Base-by-base conservation (phyloP, 1,139 yeast genomes). In the Candida mesenterica region DNA sequence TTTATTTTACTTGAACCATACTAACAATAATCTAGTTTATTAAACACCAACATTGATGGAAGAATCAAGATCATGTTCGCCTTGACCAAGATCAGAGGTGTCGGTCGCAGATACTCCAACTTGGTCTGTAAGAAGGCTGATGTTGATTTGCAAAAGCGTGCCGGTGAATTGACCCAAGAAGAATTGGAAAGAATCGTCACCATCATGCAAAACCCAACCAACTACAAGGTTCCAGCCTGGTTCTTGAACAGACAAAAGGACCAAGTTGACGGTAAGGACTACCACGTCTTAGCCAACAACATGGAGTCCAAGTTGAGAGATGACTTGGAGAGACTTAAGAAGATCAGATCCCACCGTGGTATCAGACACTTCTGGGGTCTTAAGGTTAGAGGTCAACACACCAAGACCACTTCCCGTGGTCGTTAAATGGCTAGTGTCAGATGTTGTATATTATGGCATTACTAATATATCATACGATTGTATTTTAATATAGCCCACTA, bases 1-100 rank as follows among this genome's bases (percentile, higher is more conserved):
- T n/a, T n/a, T n/a, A n/a, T n/a, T n/a, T n/a, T n/a, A n/a, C n/a
- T n/a, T n/a, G n/a, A n/a, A n/a, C n/a, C n/a, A 16, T 59, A 56
- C 63, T 58, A 59, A 58, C 63, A 46, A 55, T n/a, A 16, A 8
- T 38, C n/a, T 70, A 84, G 96, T 89, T 87, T 92, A 80, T 89
- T 92, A 80, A 92, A 94, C 87, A 94, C 99, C 80, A 94, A 94
- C 90, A 96, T 94, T 72, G 99, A 94, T 77, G 99, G 99, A 85
- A 89, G 95, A 88, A 90, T 90, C 82, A 94, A 94, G 86, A 84
- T 94, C 76, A 94, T 92, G 94, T 94, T 89, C 87, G 99, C 99
- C 74, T 82, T 94, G 79, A 90, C 98, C 83, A 87, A 90, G 78
- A 94, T 94, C 69, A 87, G 96, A 82, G 99, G 99, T 88, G 97